Percentiles rank a stretch among this genome's conserved stretches.
These are phyloP conservation scores for Yamadazyma dendronema DNA, from an alignment of 1,139 yeast species.

Conservation along the genomic window DNA sequence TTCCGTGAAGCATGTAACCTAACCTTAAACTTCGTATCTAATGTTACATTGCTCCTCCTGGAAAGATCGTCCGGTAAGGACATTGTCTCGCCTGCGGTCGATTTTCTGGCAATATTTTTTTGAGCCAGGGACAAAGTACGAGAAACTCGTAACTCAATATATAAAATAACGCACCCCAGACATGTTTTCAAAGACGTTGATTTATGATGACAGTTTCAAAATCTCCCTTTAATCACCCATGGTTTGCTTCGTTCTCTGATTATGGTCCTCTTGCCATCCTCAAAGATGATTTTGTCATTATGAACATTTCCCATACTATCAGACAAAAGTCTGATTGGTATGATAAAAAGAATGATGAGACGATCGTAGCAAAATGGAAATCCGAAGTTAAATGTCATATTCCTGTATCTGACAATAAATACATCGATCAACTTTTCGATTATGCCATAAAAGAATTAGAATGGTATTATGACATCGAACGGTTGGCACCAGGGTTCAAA, in stretches of 20 bases:
- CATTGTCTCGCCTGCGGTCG: no score
- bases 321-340: slow-evolving; percentile 33
- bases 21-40: not conserved
- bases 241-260: slow-evolving; percentile 14
- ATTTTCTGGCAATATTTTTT: no score
- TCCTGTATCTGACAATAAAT: not conserved
- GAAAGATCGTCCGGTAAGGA: not conserved
- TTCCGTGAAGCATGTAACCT: not conserved
- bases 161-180: no score
- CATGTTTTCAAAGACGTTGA: no score
- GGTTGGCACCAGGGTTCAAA: slow-evolving; percentile 8
- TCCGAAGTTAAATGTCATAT: slow-evolving; percentile 21
- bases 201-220: no score
- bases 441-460: slow-evolving; percentile 26
- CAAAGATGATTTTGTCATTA: slow-evolving; percentile 26
- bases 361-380: slow-evolving; percentile 29
- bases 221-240: slow-evolving; percentile 13
- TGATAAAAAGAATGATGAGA: slow-evolving; percentile 23
- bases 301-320: slow-evolving; percentile 22
- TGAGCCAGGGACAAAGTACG: not conserved
- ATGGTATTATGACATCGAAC: slow-evolving; percentile 25
- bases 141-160: not conserved
- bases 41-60: not conserved
- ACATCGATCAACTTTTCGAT: slow-evolving; percentile 19
- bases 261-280: slow-evolving; percentile 20